Evolutionary conservation across 2,329 filamentous ascomycete genomes (phyloP).

Genomic region (Chaetothyriales sp.): DNA sequence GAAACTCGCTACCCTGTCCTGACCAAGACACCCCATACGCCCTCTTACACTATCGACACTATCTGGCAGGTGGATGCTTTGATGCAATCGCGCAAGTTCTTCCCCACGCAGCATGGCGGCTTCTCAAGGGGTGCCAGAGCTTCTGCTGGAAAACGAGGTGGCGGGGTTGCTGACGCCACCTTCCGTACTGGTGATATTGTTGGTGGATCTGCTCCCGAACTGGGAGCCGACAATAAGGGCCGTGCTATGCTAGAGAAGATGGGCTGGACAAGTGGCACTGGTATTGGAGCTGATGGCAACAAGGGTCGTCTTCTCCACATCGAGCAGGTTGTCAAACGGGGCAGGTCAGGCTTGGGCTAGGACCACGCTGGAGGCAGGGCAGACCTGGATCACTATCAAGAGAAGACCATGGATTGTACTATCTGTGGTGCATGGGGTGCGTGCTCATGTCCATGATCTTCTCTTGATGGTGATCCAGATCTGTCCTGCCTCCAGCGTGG

Average conservation of each 20-base stretch:
- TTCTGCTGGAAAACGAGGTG: constrained; percentile 23
- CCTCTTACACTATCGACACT: constrained; percentile 41
- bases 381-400: neutral
- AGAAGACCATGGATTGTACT: neutral
- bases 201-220: constrained; percentile 67
- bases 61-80: constrained; percentile 31
- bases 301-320: constrained; percentile 81
- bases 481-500: neutral
- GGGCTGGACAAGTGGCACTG: constrained; percentile 84
- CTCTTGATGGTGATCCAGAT: neutral
- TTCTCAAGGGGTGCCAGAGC: constrained; percentile 16
- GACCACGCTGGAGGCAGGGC: constrained; percentile 3
- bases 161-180: constrained; percentile 33
- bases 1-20: constrained; percentile 64
- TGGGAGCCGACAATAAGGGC: constrained; percentile 69
- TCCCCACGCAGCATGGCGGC: constrained; percentile 15
- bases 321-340: constrained; percentile 70
- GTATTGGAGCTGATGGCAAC: constrained; percentile 65
- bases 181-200: constrained; percentile 80
- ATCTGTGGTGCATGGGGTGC: neutral
- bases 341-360: constrained; percentile 64
- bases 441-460: neutral
- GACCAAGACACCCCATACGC: constrained; percentile 56
- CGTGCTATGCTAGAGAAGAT: constrained; percentile 86
- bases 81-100: constrained; percentile 15